Conservation (phyloP, 1,284 basidiomycete genomes). For the Cryptococcus wingfieldii region DNA sequence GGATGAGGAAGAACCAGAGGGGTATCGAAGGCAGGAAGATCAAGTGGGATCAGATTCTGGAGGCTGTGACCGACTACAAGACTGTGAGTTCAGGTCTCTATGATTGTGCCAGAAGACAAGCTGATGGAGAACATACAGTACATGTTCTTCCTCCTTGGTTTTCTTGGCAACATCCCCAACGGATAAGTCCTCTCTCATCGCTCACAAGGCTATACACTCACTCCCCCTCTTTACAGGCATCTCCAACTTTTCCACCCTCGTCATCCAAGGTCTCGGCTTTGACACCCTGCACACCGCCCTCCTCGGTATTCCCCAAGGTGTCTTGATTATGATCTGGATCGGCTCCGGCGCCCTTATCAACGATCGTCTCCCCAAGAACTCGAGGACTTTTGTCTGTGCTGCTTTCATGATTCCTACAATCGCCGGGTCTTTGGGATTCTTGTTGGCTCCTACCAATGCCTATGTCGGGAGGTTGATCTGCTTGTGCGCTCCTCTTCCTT, state of each 20-base stretch:
- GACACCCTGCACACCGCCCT: constrained; percentile 43
- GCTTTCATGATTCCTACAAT: constrained; percentile 49
- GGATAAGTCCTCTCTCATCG: constrained; percentile 8
- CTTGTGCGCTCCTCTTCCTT: constrained; percentile 51
- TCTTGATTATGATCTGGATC: constrained; percentile 46
- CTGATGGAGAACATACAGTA: constrained; percentile 4
- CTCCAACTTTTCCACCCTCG: constrained; percentile 46
- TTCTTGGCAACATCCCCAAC: constrained; percentile 48
- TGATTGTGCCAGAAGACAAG: too few species aligned
- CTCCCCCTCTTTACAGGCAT: constrained; percentile 19
- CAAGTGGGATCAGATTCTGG: constrained; percentile 48
- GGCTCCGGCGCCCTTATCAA: constrained; percentile 38
- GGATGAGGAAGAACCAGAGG: constrained; percentile 47
- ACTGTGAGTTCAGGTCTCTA: constrained; percentile 5
- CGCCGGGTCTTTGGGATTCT: constrained; percentile 46
- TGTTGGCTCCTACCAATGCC: constrained; percentile 45
- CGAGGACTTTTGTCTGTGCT: constrained; percentile 37
- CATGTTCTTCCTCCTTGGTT: constrained; percentile 41
- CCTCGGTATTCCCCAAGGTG: constrained; percentile 47
- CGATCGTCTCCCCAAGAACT: constrained; percentile 41
- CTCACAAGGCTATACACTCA: too few species aligned
- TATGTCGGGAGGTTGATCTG: constrained; percentile 51
- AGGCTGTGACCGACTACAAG: constrained; percentile 46
- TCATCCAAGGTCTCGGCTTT: constrained; percentile 47
- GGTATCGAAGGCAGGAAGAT: constrained; percentile 49